These are phyloP conservation scores for Pseudozyma sp. DNA, from an alignment of 1,284 basidiomycete species.

Conservation along the genomic window DNA sequence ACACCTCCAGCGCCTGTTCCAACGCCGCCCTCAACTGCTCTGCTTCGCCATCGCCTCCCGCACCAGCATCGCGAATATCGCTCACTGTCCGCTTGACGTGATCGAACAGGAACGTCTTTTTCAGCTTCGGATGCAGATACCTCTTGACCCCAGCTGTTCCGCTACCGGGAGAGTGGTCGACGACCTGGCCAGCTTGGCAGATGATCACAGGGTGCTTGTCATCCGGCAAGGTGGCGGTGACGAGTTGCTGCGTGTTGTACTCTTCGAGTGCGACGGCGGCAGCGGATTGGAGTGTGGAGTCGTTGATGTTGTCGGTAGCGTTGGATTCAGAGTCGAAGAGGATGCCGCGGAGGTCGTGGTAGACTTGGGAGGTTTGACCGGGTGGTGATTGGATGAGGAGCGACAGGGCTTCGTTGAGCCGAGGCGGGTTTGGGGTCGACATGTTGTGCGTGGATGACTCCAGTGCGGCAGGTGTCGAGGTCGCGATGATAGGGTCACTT, in stretches of 20 bases:
- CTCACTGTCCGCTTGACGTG: conserved; percentile 37
- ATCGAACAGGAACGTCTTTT: conserved; percentile 44
- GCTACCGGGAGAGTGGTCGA: neutral
- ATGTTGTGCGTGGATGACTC: neutral
- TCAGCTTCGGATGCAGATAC: conserved; percentile 36
- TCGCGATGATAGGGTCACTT: too few species aligned
- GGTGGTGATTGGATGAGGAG: conserved; percentile 56
- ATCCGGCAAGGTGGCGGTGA: conserved; percentile 31
- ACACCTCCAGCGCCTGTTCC: conserved; percentile 47
- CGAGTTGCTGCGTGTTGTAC: conserved; percentile 57
- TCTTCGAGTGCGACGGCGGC: conserved; percentile 42
- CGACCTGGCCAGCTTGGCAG: conserved; percentile 38
- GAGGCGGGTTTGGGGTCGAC: conserved; percentile 15
- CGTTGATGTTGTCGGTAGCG: conserved; percentile 30
- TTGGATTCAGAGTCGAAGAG: conserved; percentile 45
- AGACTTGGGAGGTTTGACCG: conserved; percentile 56
- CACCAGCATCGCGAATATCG: conserved; percentile 20
- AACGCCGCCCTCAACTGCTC: conserved; percentile 40
- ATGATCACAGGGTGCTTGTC: conserved; percentile 29
- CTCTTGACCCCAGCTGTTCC: conserved; percentile 16
- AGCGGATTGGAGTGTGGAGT: conserved; percentile 30
- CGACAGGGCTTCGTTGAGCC: conserved; percentile 30
- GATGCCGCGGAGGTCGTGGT: conserved; percentile 55
- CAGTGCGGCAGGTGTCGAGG: neutral
- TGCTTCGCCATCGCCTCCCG: conserved; percentile 11